Conservation (phyloP, 148 eudicot genomes). For the Diospyros lotus region DNA sequence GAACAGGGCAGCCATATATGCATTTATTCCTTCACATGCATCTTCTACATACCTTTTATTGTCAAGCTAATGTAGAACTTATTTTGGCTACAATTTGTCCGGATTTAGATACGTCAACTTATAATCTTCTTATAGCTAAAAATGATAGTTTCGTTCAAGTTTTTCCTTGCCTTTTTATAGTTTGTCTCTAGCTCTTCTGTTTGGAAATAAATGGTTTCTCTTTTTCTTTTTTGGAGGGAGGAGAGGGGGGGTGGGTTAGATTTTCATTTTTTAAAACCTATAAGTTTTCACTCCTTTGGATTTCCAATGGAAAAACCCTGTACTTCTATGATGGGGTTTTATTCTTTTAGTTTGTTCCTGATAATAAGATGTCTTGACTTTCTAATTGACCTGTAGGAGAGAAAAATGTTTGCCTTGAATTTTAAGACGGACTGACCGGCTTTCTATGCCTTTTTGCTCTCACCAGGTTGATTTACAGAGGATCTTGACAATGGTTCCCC, state of each 20-base stretch:
- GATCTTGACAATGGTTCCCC: slow-evolving; percentile 44
- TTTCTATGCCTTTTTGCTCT: not conserved
- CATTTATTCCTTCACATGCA: not conserved
- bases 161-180: too few relatives aligned
- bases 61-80: not conserved
- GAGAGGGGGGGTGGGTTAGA: too few relatives aligned
- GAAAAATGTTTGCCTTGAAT: not conserved
- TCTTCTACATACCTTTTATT: not conserved
- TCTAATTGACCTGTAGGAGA: not conserved
- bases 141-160: too few relatives aligned
- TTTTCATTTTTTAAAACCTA: not conserved
- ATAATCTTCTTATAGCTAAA: too few relatives aligned
- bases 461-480: slow-evolving; percentile 72
- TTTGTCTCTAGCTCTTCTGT: not conserved
- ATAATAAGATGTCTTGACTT: not conserved
- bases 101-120: not conserved
- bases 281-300: not conserved
- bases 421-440: not conserved
- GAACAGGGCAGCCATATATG: not conserved
- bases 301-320: not conserved
- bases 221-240: too few relatives aligned
- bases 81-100: not conserved
- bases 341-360: not conserved
- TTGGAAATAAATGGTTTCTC: too few relatives aligned
- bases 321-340: not conserved